Evolutionary conservation across 1,284 basidiomycete species (phyloP).

Genomic region (Bjerkandera adusta): DNA sequence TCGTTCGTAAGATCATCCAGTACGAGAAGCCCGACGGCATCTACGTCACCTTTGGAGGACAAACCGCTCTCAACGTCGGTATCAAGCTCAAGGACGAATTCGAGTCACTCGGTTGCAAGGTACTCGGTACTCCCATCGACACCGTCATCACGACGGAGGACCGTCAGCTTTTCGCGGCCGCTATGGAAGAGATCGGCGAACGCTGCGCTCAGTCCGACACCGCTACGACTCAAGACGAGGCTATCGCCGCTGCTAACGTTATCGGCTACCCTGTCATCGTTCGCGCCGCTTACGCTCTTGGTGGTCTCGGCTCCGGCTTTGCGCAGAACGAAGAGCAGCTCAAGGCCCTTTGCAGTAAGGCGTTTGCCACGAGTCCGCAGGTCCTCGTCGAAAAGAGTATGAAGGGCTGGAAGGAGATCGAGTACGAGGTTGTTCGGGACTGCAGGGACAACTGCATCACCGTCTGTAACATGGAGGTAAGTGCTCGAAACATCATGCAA

Average conservation of each 20-base stretch:
- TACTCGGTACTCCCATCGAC: constrained; percentile 95
- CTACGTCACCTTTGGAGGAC: constrained; percentile 98
- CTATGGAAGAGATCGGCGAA: constrained; percentile 97
- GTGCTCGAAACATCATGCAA: constrained; percentile 24
- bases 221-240: constrained; percentile 85
- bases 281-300: constrained; percentile 94
- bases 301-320: constrained; percentile 94
- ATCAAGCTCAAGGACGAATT: constrained; percentile 98
- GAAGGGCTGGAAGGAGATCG: constrained; percentile 99
- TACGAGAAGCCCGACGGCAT: constrained; percentile 99
- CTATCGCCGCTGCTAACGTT: constrained; percentile 75
- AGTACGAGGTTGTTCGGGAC: constrained; percentile 99
- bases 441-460: constrained; percentile 98
- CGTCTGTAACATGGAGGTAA: constrained; percentile 99
- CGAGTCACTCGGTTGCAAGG: constrained; percentile 81
- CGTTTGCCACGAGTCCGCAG: constrained; percentile 96
- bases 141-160: constrained; percentile 99
- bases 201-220: constrained; percentile 89
- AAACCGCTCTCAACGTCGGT: constrained; percentile 96
- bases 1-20: constrained; percentile 96
- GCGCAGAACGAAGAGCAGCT: constrained; percentile 89
- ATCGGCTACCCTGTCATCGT: constrained; percentile 99
- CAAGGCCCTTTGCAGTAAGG: constrained; percentile 85
- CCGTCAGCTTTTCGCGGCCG: constrained; percentile 88
- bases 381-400: constrained; percentile 98